Evolutionary conservation across 257 asterid species (phyloP), one percentile per base, ranked within the genome.

Genomic region (Nicotiana paniculata): DNA sequence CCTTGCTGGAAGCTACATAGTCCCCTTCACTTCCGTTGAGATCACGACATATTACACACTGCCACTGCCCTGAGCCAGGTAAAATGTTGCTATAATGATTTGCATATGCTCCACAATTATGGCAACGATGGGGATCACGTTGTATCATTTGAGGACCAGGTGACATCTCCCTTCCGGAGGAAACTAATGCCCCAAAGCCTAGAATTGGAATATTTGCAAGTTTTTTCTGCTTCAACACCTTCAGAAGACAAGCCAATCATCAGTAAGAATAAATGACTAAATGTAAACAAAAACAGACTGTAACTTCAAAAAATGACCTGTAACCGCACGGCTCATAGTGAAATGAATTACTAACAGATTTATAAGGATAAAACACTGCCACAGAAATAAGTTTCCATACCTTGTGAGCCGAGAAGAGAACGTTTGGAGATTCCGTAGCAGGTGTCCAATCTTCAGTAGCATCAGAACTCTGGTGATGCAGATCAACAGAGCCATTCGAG

Each of bases 1-100:
- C 97, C 88, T 88, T 93, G 91, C 92, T 92, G 28, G 94, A 84
- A 85, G 97, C 98, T 72, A 91, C 83, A 87, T 92, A 95, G 85
- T 93, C 96, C 63, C 99, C 98, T 88, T 88, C 93, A 85, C 99
- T 95, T 68, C 97, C 94, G 86, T 93, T 95, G 86, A 96, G 84
- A 83, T 87, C 92, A 77, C 96, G 92, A 86, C 99, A 93, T 87
- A 96, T 85, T 21, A 94, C 92, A 81, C 99, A 96, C 83, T 93
- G 99, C 99, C 99, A 96, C 91, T 96, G 99, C 46, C 99, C 99
- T 55, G 99, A 96, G 33, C 92, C 99, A 59, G 87, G 87, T 85
- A 96, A 89, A 82, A 92, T 91, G 69, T 93, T 93, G 96, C 97
- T 90, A 89, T 95, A 92, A 30, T 91, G 91, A 90, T 95, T 95